Base-by-base conservation (phyloP, 305 asterid species). In the Andrographis paniculata region DNA sequence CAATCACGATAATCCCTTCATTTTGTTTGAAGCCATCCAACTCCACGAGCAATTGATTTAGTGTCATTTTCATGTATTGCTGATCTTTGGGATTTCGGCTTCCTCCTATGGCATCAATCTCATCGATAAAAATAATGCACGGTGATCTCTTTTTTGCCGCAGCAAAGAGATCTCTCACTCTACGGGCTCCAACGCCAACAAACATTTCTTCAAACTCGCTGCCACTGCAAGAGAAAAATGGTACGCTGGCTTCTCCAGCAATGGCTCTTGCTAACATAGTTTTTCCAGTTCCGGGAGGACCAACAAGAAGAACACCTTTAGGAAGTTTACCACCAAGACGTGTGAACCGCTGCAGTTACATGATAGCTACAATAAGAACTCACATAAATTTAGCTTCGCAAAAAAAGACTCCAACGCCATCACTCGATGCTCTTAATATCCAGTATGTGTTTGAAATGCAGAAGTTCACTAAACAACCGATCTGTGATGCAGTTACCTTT, bases 271-370 rank as follows among this genome's bases (percentile, higher is more conserved):
- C 96, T 65, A 86, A 57, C 98, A 91, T 91, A 19, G 96, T 91
- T 80, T 91, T 91, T 39, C 98, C 98, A 14, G 96, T 91, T 37
- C 96, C 98, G 33, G 98, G 98, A 10, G 98, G 98, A 9, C 98
- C 98, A 30, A 86, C 94, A 54, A 91, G 80, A 35, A 86, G 67
- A 62, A 86, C 96, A 40, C 94, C 94, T 61, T 86, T 86, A 18
- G 96, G 96, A 33, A 86, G 94, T 77, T 86, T 86, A 16, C 96
- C 96, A 49, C 96, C 96, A 50, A 86, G 93, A 43, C 94, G 93
- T 28, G 94, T 86, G 61, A 86, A 86, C 12, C 88, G 76, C 95
- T 86, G 79, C 43, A 57, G 52, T 48, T 58, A 67, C 63, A 56
- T 39, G 47, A 54, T 50, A 38, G 43, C 35, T 37, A 51, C 13